phyloP scores from a whole-genome alignment of 129 eudicot genomes.

The Escallonia rubra region DNA sequence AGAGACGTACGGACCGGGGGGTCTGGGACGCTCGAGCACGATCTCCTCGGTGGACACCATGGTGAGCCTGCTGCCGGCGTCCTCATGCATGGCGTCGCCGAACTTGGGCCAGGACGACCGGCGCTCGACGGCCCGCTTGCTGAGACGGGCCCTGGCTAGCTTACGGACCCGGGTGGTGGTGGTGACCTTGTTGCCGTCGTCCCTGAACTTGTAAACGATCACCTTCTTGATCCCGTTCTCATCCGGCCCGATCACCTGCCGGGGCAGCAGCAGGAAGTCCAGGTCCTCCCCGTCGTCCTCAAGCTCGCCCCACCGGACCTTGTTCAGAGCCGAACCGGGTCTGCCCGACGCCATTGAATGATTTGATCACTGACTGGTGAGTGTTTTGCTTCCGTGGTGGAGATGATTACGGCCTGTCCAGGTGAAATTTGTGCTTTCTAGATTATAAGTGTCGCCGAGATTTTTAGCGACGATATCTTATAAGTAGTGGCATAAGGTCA shows the following conservation, averaged over 20 bases:
- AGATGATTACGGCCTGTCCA: too few species aligned
- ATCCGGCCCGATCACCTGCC: slow-evolving; percentile 68
- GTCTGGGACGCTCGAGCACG: slow-evolving; percentile 69
- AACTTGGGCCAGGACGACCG: slow-evolving; percentile 83
- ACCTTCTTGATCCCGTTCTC: slow-evolving; percentile 73
- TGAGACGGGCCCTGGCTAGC: slow-evolving; percentile 71
- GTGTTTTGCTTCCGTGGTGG: too few species aligned
- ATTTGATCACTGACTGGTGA: too few species aligned
- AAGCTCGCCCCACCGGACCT: slow-evolving; percentile 84
- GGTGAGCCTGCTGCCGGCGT: slow-evolving; percentile 68
- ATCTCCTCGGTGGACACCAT: slow-evolving; percentile 93
- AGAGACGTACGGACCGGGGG: too few species aligned
- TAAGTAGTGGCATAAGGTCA: too few species aligned
- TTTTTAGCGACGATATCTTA: too few species aligned
- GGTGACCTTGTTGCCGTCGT: slow-evolving; percentile 68
- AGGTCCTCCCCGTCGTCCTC: slow-evolving; percentile 77
- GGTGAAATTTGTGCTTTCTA: too few species aligned
- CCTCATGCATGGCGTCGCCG: slow-evolving; percentile 87
- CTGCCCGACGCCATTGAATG: slow-evolving; percentile 14
- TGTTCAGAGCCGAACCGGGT: slow-evolving; percentile 31
- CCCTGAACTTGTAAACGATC: slow-evolving; percentile 64
- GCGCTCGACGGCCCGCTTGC: slow-evolving; percentile 76
- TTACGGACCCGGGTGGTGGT: slow-evolving; percentile 77
- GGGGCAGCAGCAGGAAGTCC: slow-evolving; percentile 70
- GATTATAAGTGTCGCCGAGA: too few species aligned